Evolutionary conservation across 75 land plant species (phyloP), one percentile per base, ranked within the genome.

Genomic region (Pinus albicaulis): DNA sequence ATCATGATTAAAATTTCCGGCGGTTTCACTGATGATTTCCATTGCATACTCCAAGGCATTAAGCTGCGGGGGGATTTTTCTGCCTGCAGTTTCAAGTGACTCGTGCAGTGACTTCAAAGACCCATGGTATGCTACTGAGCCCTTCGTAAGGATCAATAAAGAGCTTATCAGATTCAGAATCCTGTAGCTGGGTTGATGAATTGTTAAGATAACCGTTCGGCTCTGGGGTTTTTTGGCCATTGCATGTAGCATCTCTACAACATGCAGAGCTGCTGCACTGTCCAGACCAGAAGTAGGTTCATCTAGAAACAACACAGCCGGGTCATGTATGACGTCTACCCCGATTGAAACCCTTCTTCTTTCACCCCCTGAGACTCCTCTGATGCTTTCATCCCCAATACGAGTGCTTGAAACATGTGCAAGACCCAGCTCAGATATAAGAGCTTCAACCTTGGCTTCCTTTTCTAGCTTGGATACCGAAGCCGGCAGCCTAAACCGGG

Each of bases 241-340:
- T 11, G 72, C 34, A 3, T 77, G 63, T 24, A 94, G 86, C 28
- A 83, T 76, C 66, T 87, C 88, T 56, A 92, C 76, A 12, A 94
- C 91, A 24, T 86, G 82, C 56, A 87, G 80, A 8, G 98, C 95
- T 1, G 95, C 88, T 2, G 91, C 79, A 79, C 91, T 88, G 81
- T 96, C 99, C 55, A 95, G 80, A 13, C 98, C 98, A 22, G 98
- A 93, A 34, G 98, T 95, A 57, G 98, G 98, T 76, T 95, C 98
- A 72, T 95, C 98, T 14, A 95, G 89, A 52, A 95, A 83, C 59
- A 95, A 76, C 28, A 95, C 78, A 8, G 83, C 65, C 3, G 98
- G 98, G 60, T 93, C 90, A 65, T 89, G 90, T 69, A 95, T 86
- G 64, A 95, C 77, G 31, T 82, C 84, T 7, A 93, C 86, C 23